Evolutionary conservation across 768 basidiomycete genomes (phyloP), one percentile per base, ranked within the genome.

Genomic region (Termitomyces sp.): DNA sequence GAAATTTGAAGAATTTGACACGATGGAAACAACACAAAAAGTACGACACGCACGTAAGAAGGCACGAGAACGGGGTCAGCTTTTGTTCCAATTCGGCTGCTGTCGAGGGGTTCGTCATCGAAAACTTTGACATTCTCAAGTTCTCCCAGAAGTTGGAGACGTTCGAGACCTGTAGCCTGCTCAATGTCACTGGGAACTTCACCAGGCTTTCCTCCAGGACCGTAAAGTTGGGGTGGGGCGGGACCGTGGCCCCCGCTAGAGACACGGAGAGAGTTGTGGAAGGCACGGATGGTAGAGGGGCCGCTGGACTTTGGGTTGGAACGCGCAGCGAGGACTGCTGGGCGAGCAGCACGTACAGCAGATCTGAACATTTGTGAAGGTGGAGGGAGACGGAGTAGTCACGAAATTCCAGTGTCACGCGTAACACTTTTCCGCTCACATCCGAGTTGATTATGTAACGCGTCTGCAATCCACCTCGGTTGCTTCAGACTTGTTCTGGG

Each of bases 131-230:
- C 75, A 55, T 94, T 95, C 72, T 93, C 85, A 67, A 94, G 76
- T 60, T 93, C 87, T 67, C 90, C 94, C 53, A 98, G 75, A 49
- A 97, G 77, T 74, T 99, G 92, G 68, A 97, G 85, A 73, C 96
- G 92, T 73, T 98, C 95, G 55, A 98, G 79, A 84, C 96, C 96
- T 64, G 96, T 99, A 16, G 95, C 85, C 75, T 99, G 96, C 62
- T 90, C 83, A 62, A 87, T 79, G 74, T 93, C 91, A 58, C 89
- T 90, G 53, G 94, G 87, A 62, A 93, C 83, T 64, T 85, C 80
- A 52, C 90, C 88, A 31, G 83, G 56, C 69, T 88, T 85, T 66
- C 80, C 83, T 69, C 92, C 92, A 51, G 80, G 67, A 61, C 92
- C 91, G 62, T 77, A 87, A 62, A 93, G 74, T 55, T 81, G 76